Percentiles rank a stretch among this genome's conserved stretches.
Conservation (phyloP, 2,329 filamentous ascomycete genomes). For the Tolypocladium inflatum region DNA sequence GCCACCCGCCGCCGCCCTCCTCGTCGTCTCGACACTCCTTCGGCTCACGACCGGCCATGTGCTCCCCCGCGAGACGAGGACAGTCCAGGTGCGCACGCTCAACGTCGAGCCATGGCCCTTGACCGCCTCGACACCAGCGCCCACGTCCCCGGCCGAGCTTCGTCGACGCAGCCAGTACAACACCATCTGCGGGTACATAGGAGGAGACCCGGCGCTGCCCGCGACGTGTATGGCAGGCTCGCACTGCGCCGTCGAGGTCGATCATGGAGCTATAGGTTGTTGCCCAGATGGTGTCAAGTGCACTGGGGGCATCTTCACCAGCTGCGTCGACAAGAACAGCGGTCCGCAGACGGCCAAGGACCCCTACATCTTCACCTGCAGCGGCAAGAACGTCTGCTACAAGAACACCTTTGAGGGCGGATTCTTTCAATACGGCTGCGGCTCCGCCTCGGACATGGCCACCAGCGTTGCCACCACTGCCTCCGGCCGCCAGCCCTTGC, state of each 20-base stretch:
- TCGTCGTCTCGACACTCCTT: constrained; percentile 12
- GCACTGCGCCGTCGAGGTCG: constrained; percentile 45
- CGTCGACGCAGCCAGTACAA: constrained; percentile 32
- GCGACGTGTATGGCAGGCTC: constrained; percentile 49
- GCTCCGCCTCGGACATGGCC: constrained; percentile 34
- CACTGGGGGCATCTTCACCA: constrained; percentile 46
- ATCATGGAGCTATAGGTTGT: constrained; percentile 42
- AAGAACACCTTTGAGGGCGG: constrained; percentile 45
- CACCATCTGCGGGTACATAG: constrained; percentile 50
- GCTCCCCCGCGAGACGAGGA: constrained; percentile 30
- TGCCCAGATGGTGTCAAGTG: constrained; percentile 43
- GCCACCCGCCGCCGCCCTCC: neutral
- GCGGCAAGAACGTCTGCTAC: constrained; percentile 42
- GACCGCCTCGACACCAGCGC: constrained; percentile 26
- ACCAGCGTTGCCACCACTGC: constrained; percentile 39
- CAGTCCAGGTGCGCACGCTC: constrained; percentile 22
- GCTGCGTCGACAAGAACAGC: constrained; percentile 44
- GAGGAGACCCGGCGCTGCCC: constrained; percentile 38
- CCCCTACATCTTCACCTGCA: constrained; percentile 48
- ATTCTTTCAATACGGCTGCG: constrained; percentile 48
- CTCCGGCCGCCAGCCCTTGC: constrained; percentile 24
- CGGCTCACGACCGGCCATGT: constrained; percentile 24
- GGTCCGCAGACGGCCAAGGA: constrained; percentile 39
- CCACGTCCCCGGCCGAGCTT: constrained; percentile 24
- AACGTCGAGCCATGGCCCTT: constrained; percentile 29